A percentile compares a stretch with the other conserved stretches of the same genome.
phyloP scores from a whole-genome alignment of 2,329 filamentous ascomycete species.

The Colletotrichum sp. region DNA sequence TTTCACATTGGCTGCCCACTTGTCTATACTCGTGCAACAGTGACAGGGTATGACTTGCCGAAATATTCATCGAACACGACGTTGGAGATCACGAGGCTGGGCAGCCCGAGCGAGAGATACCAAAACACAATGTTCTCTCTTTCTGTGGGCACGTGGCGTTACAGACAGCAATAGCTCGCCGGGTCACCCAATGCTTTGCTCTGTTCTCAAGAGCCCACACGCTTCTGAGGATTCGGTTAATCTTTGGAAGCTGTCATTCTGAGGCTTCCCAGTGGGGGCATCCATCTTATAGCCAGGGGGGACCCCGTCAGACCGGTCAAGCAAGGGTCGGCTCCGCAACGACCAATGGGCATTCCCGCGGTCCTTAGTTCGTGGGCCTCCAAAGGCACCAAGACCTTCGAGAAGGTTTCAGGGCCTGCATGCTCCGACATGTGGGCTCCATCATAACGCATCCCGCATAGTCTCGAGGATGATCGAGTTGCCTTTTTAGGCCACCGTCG shows the following conservation, averaged over 20 bases:
- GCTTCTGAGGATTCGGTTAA: slow-evolving; percentile 3
- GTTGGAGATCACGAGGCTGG: not conserved
- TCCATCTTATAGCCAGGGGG: not conserved
- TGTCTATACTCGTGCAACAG: not conserved
- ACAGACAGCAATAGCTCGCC: not conserved
- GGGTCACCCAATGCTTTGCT: not conserved
- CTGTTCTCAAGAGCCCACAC: not conserved
- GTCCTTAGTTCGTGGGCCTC: slow-evolving; percentile 14
- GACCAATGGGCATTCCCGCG: slow-evolving; percentile 22
- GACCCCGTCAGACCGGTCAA: not conserved
- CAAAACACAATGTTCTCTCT: not conserved
- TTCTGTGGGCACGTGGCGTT: slow-evolving; percentile 13
- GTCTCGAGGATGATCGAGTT: slow-evolving; percentile 17
- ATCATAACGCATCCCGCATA: slow-evolving; percentile 14
- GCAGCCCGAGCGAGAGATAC: not conserved
- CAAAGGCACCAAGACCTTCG: slow-evolving; percentile 14
- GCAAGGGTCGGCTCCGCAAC: not conserved
- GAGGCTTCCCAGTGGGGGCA: slow-evolving; percentile 9
- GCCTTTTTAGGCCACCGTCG: slow-evolving; percentile 2
- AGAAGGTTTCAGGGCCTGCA: slow-evolving; percentile 25
- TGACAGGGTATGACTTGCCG: not conserved
- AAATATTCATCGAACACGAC: not conserved
- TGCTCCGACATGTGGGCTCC: not conserved
- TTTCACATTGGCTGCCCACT: not conserved
- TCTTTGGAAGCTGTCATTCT: slow-evolving; percentile 10